Evolutionary conservation across 1,284 basidiomycete genomes (phyloP).

Genomic region (Ustilago sp.): DNA sequence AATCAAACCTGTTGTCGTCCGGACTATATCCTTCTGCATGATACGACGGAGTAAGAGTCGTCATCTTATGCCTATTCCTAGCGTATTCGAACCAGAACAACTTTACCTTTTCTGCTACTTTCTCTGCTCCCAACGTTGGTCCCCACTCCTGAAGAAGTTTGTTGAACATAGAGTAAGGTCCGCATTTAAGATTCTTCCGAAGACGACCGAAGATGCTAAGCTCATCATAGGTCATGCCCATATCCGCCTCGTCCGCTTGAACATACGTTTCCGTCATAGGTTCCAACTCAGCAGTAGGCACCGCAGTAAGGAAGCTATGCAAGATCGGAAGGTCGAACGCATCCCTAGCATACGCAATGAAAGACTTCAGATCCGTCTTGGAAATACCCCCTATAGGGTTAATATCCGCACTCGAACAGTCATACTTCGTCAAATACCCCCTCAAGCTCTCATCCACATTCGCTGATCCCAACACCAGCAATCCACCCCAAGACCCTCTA

Average conservation of each 20-base stretch:
- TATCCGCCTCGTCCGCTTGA: constrained; percentile 93
- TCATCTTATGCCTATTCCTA: constrained; percentile 99
- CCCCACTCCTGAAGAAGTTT: constrained; percentile 96
- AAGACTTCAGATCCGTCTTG: constrained; percentile 96
- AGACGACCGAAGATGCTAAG: constrained; percentile 91
- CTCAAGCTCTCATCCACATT: constrained; percentile 98
- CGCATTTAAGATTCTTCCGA: constrained; percentile 95
- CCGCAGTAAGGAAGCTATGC: constrained; percentile 83
- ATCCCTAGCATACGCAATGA: constrained; percentile 85
- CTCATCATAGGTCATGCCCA: constrained; percentile 98
- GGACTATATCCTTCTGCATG: constrained; percentile 91
- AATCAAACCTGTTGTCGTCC: constrained; percentile 95
- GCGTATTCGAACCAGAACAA: constrained; percentile 97
- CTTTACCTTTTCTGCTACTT: constrained; percentile 98
- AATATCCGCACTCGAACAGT: constrained; percentile 83
- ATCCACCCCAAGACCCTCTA: constrained; percentile 82
- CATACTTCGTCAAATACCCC: constrained; percentile 98
- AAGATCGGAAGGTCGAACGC: constrained; percentile 88
- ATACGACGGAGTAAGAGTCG: constrained; percentile 93
- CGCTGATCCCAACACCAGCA: constrained; percentile 94
- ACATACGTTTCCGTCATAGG: constrained; percentile 93
- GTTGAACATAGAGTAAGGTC: constrained; percentile 95
- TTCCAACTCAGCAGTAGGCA: constrained; percentile 95
- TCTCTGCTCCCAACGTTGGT: constrained; percentile 42
- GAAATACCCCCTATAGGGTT: constrained; percentile 98